Percentiles rank a stretch among this genome's conserved stretches.
Evolutionary conservation across 2,329 filamentous ascomycete genomes (phyloP).

Genomic region (Paracorniculantispora psalliotae): DNA sequence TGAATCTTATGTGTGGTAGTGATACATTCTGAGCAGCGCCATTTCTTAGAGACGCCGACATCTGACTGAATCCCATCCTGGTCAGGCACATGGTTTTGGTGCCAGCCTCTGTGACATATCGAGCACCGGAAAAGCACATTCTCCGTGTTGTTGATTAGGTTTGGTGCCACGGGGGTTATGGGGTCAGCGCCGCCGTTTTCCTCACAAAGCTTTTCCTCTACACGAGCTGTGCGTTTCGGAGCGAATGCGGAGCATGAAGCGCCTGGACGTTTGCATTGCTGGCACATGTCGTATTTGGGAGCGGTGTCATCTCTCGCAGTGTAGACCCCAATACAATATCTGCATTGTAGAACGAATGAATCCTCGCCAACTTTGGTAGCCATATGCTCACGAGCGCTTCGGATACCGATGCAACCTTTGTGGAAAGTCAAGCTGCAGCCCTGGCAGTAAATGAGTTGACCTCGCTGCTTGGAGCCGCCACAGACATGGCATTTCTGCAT

Average conservation of each 20-base stretch:
- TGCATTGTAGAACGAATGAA: slow-evolving; percentile 84
- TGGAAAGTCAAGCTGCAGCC: slow-evolving; percentile 85
- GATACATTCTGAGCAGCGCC: slow-evolving; percentile 76
- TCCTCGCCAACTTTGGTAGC: slow-evolving; percentile 77
- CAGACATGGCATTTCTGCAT: slow-evolving; percentile 70
- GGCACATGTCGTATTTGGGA: slow-evolving; percentile 68
- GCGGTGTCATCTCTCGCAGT: slow-evolving; percentile 63
- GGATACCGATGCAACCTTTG: slow-evolving; percentile 71
- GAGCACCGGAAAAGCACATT: slow-evolving; percentile 81
- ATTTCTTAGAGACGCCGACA: slow-evolving; percentile 30
- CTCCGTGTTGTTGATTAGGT: slow-evolving; percentile 67
- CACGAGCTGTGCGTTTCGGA: slow-evolving; percentile 62
- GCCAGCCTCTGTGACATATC: slow-evolving; percentile 72
- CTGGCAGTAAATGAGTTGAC: slow-evolving; percentile 78
- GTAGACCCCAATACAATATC: slow-evolving; percentile 68
- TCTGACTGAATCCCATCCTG: slow-evolving; percentile 24
- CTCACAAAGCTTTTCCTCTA: slow-evolving; percentile 78
- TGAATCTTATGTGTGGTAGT: slow-evolving; percentile 63
- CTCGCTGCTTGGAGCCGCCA: slow-evolving; percentile 40
- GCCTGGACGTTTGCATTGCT: slow-evolving; percentile 62
- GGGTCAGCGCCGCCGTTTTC: slow-evolving; percentile 78
- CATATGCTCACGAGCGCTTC: slow-evolving; percentile 73
- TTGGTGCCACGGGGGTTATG: slow-evolving; percentile 55
- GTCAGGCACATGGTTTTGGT: slow-evolving; percentile 75
- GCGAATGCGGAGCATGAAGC: slow-evolving; percentile 71